Base-by-base conservation (phyloP, 108 stramenopile species). In the Skeletonema grethae region DNA sequence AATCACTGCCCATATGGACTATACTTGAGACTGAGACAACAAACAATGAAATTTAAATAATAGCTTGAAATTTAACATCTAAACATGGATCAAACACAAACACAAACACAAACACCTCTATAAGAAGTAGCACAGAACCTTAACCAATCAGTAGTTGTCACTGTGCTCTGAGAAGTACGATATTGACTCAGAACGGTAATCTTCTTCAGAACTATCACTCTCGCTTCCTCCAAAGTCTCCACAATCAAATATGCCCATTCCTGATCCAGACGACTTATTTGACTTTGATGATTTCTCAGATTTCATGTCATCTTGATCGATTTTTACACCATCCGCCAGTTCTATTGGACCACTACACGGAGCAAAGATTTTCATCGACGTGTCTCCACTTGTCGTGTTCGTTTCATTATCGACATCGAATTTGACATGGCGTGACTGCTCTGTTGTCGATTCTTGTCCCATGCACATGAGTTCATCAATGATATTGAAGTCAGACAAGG, bases 401-500 rank as follows among this genome's bases (percentile, higher is more conserved):
- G 50, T 53, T 53, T 24, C 50, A 24, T 22, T 16, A 20, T 53
- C 22, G 22, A 53, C 50, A 20, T 53, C 22, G 22, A 53, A 53
- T 7, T 20, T 20, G 50, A 53, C 50, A 24, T 22, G 50, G 8
- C 50, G 50, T 8, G 50, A 53, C 1, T 5, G 20, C 8, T 53
- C 22, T 1, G 18, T 53, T 24, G 22, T 6, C 22, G 2, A n/a
- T 43, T 43, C 50, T 53, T 53, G 5, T 24, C 22, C 22, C 50
- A 53, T 53, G 50, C 50, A 53, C 50, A 53, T 53, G 50, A 53
- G 8, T 24, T 53, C 50, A 10, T 53, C 50, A 4, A 53, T 5
- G 50, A 53, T 5, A 53, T 53, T 53, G 50, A 53, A 53, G 16
- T 53, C 50, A 9, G 50, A 53, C 22, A 53, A 53, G 50, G 50